These are phyloP conservation scores for Irineochytrium annulatum DNA, from an alignment of 192 early-diverging fungal species.

Conservation along the genomic window DNA sequence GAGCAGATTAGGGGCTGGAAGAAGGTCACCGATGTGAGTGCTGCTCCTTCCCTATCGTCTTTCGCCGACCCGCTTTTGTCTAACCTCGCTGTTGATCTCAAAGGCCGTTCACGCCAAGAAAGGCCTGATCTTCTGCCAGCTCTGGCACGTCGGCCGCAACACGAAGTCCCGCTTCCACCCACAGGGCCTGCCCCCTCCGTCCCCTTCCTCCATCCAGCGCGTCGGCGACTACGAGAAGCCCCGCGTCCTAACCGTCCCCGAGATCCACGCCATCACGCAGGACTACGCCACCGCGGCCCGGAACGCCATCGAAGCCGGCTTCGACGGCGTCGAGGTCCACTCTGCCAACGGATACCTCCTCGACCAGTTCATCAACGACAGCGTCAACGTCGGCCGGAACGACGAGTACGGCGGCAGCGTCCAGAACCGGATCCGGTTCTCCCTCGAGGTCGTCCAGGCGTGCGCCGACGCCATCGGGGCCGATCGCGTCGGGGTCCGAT, in stretches of 20 bases:
- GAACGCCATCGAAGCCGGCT: conserved; percentile 34
- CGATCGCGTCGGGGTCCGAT: conserved; percentile 26
- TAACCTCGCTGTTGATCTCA: too few species aligned
- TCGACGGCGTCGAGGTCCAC: conserved; percentile 77
- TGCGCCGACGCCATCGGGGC: conserved; percentile 18
- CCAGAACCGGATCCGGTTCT: conserved; percentile 68
- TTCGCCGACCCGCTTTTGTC: too few species aligned
- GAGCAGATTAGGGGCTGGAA: conserved; percentile 47
- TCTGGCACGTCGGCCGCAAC: conserved; percentile 39
- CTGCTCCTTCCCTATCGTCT: too few species aligned
- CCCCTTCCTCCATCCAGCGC: conserved; percentile 37
- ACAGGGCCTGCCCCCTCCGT: conserved; percentile 3
- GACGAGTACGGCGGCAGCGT: conserved; percentile 89
- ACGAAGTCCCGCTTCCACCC: conserved; percentile 1
- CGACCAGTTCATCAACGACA: conserved; percentile 38
- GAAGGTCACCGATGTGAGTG: conserved; percentile 29
- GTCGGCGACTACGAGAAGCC: too few species aligned
- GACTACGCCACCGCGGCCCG: conserved; percentile 39
- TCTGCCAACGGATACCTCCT: conserved; percentile 86
- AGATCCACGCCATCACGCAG: conserved; percentile 56
- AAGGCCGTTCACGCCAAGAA: conserved; percentile 42
- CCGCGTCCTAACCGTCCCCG: conserved; percentile 52
- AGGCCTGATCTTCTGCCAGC: conserved; percentile 43
- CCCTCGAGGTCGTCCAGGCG: conserved; percentile 28
- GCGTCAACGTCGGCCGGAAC: conserved; percentile 65